These are phyloP conservation scores for Solanum etuberosum DNA, from an alignment of 257 asterid genomes.

Conservation along the genomic window DNA sequence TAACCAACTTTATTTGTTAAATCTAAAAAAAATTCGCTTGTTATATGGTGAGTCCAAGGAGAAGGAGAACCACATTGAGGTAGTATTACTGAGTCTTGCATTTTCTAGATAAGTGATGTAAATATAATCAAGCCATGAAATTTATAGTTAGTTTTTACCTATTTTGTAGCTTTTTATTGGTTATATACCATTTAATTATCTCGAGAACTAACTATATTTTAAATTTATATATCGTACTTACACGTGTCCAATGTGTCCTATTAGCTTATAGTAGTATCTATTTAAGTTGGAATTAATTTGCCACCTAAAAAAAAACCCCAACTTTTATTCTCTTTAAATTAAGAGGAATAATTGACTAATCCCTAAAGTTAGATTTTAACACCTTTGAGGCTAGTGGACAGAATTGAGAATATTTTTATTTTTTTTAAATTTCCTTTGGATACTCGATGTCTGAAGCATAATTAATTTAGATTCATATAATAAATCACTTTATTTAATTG, in stretches of 20 bases:
- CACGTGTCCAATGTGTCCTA: not conserved
- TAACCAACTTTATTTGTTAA: not conserved
- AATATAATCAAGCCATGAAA: not conserved
- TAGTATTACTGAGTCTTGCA: not conserved
- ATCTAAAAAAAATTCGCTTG: not conserved
- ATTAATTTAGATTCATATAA: not conserved
- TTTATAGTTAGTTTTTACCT: not conserved
- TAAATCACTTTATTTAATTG: not conserved
- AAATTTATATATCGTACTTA: not conserved
- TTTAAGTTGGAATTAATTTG: not conserved
- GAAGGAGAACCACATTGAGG: not conserved
- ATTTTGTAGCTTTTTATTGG: not conserved
- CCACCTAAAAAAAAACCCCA: not conserved
- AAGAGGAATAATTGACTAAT: not conserved
- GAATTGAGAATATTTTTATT: too few relatives aligned
- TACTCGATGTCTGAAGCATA: too few relatives aligned
- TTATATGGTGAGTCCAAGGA: not conserved
- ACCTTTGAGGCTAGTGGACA: too few relatives aligned
- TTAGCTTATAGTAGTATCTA: not conserved
- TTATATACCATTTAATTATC: not conserved
- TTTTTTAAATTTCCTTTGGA: too few relatives aligned
- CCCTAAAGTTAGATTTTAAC: not conserved
- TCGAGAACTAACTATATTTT: not conserved
- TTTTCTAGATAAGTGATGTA: not conserved
- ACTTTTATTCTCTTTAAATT: not conserved